These are phyloP conservation scores for Diaporthe citriasiana DNA, from an alignment of 2,329 filamentous ascomycete genomes.

Conservation along the genomic window DNA sequence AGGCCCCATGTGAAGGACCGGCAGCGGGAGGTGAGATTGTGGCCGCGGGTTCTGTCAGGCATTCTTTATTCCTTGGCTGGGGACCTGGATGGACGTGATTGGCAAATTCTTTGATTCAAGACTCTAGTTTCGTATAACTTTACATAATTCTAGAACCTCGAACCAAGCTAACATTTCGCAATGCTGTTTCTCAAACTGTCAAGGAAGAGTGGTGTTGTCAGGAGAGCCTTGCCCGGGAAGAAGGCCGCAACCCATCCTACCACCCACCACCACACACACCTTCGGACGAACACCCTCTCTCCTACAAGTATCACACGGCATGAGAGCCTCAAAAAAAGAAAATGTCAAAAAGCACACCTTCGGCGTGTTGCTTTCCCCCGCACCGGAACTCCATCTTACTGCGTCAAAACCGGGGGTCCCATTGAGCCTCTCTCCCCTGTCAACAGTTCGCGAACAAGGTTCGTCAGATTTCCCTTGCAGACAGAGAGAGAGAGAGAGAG, in stretches of 20 bases:
- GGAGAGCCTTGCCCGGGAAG: neutral
- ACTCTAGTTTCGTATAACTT: neutral
- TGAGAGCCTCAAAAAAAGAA: conserved; percentile 11
- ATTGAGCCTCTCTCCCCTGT: neutral
- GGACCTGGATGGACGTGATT: neutral
- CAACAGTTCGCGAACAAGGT: neutral
- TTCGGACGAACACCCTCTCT: neutral
- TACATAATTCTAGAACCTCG: neutral
- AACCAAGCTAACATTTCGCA: neutral
- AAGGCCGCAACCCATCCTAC: too few relatives aligned
- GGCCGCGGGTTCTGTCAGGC: too few relatives aligned
- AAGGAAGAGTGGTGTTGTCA: neutral
- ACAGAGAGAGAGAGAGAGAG: too few relatives aligned
- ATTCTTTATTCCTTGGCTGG: too few relatives aligned
- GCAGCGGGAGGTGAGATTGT: neutral
- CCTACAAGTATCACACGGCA: too few relatives aligned
- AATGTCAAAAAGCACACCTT: neutral
- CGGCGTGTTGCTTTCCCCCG: neutral
- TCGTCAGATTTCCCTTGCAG: neutral
- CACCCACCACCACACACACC: neutral
- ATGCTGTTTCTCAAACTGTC: neutral
- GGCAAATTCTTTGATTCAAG: neutral
- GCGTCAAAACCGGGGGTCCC: neutral
- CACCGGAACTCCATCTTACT: conserved; percentile 6
- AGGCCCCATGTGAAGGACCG: too few relatives aligned